phyloP scores from a whole-genome alignment of 2,329 filamentous ascomycete genomes.

The Xylariomycetidae sp. region DNA sequence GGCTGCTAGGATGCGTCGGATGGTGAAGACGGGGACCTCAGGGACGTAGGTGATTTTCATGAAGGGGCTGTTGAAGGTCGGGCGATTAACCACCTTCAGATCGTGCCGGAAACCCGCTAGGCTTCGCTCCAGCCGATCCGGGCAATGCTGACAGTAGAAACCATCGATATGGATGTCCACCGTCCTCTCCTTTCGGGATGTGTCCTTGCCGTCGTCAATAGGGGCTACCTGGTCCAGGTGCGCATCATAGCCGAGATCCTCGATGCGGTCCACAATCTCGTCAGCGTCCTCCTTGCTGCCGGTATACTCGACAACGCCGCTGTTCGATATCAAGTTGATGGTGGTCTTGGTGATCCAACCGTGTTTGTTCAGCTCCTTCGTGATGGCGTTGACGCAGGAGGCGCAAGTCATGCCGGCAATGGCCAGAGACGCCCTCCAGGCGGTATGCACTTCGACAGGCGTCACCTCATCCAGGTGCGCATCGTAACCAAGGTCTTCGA shows the following conservation, averaged over 20 bases:
- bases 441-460: background rate
- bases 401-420: conserved; percentile 71
- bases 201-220: conserved; percentile 23
- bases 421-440: conserved; percentile 35
- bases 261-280: conserved; percentile 47
- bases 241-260: conserved; percentile 62
- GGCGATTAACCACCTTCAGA: conserved; percentile 47
- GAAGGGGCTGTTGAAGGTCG: conserved; percentile 58
- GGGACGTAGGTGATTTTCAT: conserved; percentile 68
- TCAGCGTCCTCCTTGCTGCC: conserved; percentile 37
- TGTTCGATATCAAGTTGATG: conserved; percentile 63
- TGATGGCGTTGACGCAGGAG: conserved; percentile 60
- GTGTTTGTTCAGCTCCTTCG: conserved; percentile 49
- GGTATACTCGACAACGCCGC: conserved; percentile 53
- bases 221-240: conserved; percentile 45
- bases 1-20: conserved; percentile 64
- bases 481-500: conserved; percentile 62
- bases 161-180: conserved; percentile 63
- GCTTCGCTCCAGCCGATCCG: conserved; percentile 48
- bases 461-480: conserved; percentile 31
- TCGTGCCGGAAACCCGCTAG: conserved; percentile 46
- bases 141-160: conserved; percentile 70
- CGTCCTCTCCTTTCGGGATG: conserved; percentile 37
- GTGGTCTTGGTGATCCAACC: conserved; percentile 52
- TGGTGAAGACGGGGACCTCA: conserved; percentile 60